Evolutionary conservation across 1,139 yeast species (phyloP), one percentile per base, ranked within the genome.

Genomic region (Hansenula sp.): DNA sequence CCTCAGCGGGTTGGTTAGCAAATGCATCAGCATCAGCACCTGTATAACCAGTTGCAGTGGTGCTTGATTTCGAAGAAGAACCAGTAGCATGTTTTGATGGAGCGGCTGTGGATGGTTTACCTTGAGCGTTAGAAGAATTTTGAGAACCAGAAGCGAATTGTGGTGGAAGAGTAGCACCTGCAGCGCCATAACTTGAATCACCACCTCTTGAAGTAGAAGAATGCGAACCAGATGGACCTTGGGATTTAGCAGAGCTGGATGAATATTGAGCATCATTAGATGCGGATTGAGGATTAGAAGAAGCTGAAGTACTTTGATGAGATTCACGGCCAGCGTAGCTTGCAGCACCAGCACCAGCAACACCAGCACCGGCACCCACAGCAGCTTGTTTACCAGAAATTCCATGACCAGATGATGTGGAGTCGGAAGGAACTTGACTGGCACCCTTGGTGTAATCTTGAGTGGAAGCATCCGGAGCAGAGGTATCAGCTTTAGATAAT

Each of bases 141-240:
- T 18, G 24, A 32, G 34, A 33, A n/a, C 36, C 28, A 19, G 36
- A 21, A 10, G 19, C 29, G 5, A 18, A 35, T 11, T 56, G 48
- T 16, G 50, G 48, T 5, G 67, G 67, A n/a, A 63, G 41, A 10
- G 67, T 62, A 2, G 67, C 67, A 37, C 37, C 37, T 24, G 30
- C 37, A 25, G 21, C 37, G 15, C 15, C 30, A n/a, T n/a, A 8
- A 21, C 36, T 13, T 5, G 28, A 8, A 18, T 21, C 25, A 21
- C 9, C 25, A 21, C 25, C 25, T 21, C 25, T 21, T 21, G 25
- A 21, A 21, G 25, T 21, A 6, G 25, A n/a, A n/a, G n/a, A 21
- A 21, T 21, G 25, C 9, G 25, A 21, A 21, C 5, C 25, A 21
- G 25, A 21, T 21, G 5, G 25, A 21, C n/a, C n/a, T n/a, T n/a